A percentile compares a stretch with the other conserved stretches of the same genome.
Evolutionary conservation across 2,329 filamentous ascomycete species (phyloP).

Genomic region (Exophiala lecanii-corni): DNA sequence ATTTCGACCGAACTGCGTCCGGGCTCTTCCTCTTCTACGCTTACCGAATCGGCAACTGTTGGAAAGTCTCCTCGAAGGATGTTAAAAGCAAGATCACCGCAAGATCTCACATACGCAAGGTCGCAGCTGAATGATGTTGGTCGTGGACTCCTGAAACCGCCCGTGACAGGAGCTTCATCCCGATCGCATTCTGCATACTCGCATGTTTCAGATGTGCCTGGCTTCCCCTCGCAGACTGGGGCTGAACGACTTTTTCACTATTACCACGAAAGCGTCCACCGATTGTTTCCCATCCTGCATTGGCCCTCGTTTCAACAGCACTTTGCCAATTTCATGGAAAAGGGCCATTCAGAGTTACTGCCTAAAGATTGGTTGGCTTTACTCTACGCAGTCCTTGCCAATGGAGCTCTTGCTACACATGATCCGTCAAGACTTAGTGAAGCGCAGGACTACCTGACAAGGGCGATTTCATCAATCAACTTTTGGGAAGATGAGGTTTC

Average conservation of each 20-base stretch:
- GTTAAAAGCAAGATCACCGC: constrained; percentile 56
- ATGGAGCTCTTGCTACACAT: constrained; percentile 69
- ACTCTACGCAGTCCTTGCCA: constrained; percentile 77
- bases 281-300: constrained; percentile 78
- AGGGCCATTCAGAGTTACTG: constrained; percentile 55
- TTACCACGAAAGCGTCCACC: constrained; percentile 73
- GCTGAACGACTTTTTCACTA: constrained; percentile 69
- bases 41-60: constrained; percentile 59
- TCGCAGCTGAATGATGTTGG: constrained; percentile 68
- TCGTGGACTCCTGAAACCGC: constrained; percentile 74
- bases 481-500: constrained; percentile 76
- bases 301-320: constrained; percentile 77
- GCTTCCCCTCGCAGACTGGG: constrained; percentile 64
- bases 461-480: constrained; percentile 65
- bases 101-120: constrained; percentile 68
- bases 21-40: constrained; percentile 38
- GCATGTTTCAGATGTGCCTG: constrained; percentile 45
- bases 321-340: constrained; percentile 71
- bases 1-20: constrained; percentile 42
- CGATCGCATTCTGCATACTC: constrained; percentile 29
- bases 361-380: constrained; percentile 70
- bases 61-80: constrained; percentile 62
- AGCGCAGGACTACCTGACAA: constrained; percentile 63
- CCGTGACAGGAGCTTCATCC: constrained; percentile 42
- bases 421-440: constrained; percentile 42